Base-by-base conservation (phyloP, 2,329 filamentous ascomycete species). In the Graphilbum fragrans region DNA sequence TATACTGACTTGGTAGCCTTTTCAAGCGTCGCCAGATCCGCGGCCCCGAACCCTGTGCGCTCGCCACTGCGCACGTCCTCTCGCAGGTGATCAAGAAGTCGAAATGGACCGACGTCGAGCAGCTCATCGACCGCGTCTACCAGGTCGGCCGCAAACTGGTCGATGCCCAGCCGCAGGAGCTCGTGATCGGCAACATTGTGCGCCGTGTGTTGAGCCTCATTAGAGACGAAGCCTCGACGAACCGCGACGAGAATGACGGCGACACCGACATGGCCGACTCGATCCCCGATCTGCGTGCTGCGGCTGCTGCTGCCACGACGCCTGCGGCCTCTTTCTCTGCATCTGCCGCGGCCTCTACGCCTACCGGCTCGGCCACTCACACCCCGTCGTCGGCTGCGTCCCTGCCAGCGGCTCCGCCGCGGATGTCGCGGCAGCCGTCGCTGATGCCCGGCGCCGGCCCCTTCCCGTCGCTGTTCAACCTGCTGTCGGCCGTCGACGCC, bases 171-270 rank as follows among this genome's bases (percentile, higher is more conserved):
- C 90, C 90, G 16, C 77, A 82, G 46, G 92, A 96, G 64, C 80
- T 94, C 52, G 86, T 87, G 5, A 86, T 95, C 35, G 90, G 87
- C 40, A 98, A 98, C 55, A 88, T 98, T 51, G 86, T 95, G 37
- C 79, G 88, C 46, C 80, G 92, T 47, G 84, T 96, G 3, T 67
- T 98, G 31, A 85, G 87, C 35, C 71, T 98, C 48, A 92, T 98
- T 49, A 79, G 92, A 39, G 88, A 95, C 55, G 88, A 96, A 55
- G 83, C 85, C 32, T 81, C 85, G 52, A 86, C 93, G 53, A 82
- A 86, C 51, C 69, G 80, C 44, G 84, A 84, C 45, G 74, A 47
- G 11, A 42, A 43, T 21, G 31, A 31, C 38, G 74, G 72, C 37
- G 78, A 80, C 44, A 62, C 51, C 22, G 56, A 69, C 41, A 60